Evolutionary conservation across 768 basidiomycete genomes (phyloP).

Genomic region (Pulveroboletus frians): DNA sequence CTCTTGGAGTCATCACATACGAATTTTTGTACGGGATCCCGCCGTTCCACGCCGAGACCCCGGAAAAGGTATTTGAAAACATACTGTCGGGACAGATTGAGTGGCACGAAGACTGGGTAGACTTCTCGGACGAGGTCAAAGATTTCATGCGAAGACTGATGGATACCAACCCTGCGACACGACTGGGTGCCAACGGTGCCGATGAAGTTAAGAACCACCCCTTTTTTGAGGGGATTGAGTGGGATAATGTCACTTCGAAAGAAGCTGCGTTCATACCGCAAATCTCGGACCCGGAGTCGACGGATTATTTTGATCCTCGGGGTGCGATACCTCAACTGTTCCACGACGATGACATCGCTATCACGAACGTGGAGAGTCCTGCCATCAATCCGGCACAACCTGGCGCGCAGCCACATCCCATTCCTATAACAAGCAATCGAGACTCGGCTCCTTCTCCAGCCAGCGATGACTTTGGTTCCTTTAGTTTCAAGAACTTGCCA

Average conservation of each 20-base stretch:
- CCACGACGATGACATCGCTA: constrained; percentile 77
- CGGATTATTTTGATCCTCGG: constrained; percentile 98
- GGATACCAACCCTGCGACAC: constrained; percentile 69
- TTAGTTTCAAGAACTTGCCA: constrained; percentile 96
- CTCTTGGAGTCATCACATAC: constrained; percentile 95
- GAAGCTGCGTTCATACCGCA: constrained; percentile 96
- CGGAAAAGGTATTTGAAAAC: constrained; percentile 97
- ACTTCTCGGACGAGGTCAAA: constrained; percentile 77
- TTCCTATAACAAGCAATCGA: constrained; percentile 32
- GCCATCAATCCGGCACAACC: constrained; percentile 20
- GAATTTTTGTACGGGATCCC: constrained; percentile 97
- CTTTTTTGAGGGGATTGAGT: constrained; percentile 87
- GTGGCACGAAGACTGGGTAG: constrained; percentile 94
- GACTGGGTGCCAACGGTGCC: constrained; percentile 83
- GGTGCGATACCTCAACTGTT: constrained; percentile 89
- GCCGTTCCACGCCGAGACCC: constrained; percentile 96
- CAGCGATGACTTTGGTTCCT: constrained; percentile 92
- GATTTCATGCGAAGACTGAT: constrained; percentile 88
- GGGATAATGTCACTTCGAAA: constrained; percentile 83
- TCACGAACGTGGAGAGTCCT: constrained; percentile 49
- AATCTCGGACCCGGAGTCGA: constrained; percentile 92
- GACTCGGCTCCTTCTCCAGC: constrained; percentile 48
- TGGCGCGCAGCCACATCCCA: constrained; percentile 12
- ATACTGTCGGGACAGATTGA: constrained; percentile 91
- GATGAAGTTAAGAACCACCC: constrained; percentile 91